These are phyloP conservation scores for Fusarium chaquense DNA, from an alignment of 2,329 filamentous ascomycete genomes.

Conservation along the genomic window DNA sequence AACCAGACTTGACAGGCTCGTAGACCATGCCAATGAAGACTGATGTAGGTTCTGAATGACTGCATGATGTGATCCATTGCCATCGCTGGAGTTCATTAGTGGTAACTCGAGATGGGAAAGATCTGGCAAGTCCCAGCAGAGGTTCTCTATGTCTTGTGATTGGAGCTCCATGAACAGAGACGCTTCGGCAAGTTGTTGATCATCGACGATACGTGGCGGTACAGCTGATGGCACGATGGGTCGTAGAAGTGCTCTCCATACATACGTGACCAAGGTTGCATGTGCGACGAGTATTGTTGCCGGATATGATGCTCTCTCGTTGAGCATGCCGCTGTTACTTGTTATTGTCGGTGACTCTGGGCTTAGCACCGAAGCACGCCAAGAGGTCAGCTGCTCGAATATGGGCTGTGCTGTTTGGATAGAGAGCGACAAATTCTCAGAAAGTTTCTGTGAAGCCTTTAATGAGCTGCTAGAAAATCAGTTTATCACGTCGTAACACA, in stretches of 20 bases:
- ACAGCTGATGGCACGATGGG: neutral
- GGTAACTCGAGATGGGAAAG: neutral
- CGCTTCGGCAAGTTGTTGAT: neutral
- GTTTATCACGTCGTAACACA: neutral
- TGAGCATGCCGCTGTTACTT: rapidly evolving
- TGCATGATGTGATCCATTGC: neutral
- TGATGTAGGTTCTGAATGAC: neutral
- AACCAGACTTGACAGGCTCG: neutral
- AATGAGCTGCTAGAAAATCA: neutral
- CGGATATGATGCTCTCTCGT: neutral
- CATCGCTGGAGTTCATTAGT: rapidly evolving
- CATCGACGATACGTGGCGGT: neutral
- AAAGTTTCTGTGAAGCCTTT: neutral
- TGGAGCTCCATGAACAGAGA: neutral
- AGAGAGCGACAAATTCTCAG: neutral
- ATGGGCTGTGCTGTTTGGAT: neutral
- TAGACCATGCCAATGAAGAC: neutral
- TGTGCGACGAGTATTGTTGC: neutral
- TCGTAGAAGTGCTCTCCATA: neutral
- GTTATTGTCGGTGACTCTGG: neutral
- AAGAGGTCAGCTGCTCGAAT: neutral
- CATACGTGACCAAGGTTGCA: neutral
- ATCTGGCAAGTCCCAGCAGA: neutral
- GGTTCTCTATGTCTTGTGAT: neutral
- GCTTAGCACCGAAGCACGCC: neutral